Evolutionary conservation across 176 grass and related monocot species (phyloP).

Genomic region (Bolboschoenus planiculmis): DNA sequence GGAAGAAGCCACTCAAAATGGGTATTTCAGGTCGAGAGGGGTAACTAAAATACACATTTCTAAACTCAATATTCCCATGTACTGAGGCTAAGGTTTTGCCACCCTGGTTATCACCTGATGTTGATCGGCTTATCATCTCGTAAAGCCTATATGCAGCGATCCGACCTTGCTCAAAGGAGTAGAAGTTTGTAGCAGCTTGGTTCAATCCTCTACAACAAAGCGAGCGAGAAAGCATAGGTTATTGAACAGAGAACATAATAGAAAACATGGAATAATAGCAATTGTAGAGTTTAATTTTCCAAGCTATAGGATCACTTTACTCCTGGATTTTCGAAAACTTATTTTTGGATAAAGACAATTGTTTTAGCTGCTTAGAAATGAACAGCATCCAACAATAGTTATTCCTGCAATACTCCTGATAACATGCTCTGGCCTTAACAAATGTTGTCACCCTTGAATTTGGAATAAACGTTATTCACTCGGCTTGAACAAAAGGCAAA

Average conservation of each 20-base stretch:
- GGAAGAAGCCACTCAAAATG: constrained; percentile 93
- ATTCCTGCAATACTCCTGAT: not conserved
- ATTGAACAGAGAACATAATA: constrained; percentile 20
- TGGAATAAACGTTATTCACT: not conserved
- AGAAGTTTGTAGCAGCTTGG: constrained; percentile 98
- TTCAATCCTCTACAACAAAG: constrained; percentile 68
- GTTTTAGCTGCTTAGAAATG: not conserved
- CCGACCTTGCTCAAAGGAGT: constrained; percentile 98
- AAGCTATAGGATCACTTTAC: not conserved
- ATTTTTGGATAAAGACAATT: not conserved
- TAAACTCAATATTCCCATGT: constrained; percentile 97
- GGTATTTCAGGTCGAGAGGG: constrained; percentile 95
- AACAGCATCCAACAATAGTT: not conserved
- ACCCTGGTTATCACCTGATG: constrained; percentile 67
- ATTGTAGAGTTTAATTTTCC: not conserved
- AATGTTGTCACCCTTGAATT: not conserved
- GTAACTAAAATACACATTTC: constrained; percentile 99
- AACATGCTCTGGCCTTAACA: not conserved
- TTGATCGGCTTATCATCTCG: constrained; percentile 97
- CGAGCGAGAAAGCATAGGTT: constrained; percentile 18
- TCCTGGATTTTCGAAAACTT: not conserved
- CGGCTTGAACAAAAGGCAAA: not conserved
- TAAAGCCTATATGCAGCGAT: constrained; percentile 96
- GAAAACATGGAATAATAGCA: constrained; percentile 2
- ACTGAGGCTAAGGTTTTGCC: constrained; percentile 60